Base-by-base conservation (phyloP, 1,284 basidiomycete genomes). In the Naganishia liquefaciens region DNA sequence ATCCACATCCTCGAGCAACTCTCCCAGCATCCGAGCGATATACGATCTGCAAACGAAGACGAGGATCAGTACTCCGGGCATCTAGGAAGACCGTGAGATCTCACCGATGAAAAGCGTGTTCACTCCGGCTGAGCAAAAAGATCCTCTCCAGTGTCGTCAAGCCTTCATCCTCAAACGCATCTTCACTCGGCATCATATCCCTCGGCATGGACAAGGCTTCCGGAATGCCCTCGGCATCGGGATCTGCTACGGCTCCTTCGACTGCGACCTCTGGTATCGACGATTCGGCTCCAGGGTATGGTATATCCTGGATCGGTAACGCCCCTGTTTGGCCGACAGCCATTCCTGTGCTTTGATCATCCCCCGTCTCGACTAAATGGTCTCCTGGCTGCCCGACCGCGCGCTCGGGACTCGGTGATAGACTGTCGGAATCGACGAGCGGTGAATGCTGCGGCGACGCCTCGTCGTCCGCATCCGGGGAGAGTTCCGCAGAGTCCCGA, bases 121-220 rank as follows among this genome's bases (percentile, higher is more conserved):
- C 88, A 77, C 91, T 94, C 72, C 89, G 86, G 67, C 90, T 90
- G 73, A 93, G 93, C 30, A 98, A 84, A 80, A 96, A 98, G 70
- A 97, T 96, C 73, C 90, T 89, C 80, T 99, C 94, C 37, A 96
- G 85, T 21, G 89, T 84, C 74, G 81, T 90, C 62, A 95, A 84
- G 63, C 86, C 85, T 72, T 93, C 89, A 71, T 82, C 76, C 71
- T 81, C 80, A 63, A 80, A 79, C 0, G 77, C 77, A 10, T 79
- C 74, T 44, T 79, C 76, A 28, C 58, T 54, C 2, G 66, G 66
- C 46, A 68, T 58, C 23, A 60, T 17, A 54, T 68, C 63, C 6
- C 47, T 62, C 5, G 66, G 63, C 47, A 50, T 44, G n/a, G 58
- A 60, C 51, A 68, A 54, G 15, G 54, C 63, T 49, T 68, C 66